Percentiles rank a stretch among this genome's conserved stretches.
phyloP scores from a whole-genome alignment of 306 rosid genomes.

The Gleditsia sinensis region DNA sequence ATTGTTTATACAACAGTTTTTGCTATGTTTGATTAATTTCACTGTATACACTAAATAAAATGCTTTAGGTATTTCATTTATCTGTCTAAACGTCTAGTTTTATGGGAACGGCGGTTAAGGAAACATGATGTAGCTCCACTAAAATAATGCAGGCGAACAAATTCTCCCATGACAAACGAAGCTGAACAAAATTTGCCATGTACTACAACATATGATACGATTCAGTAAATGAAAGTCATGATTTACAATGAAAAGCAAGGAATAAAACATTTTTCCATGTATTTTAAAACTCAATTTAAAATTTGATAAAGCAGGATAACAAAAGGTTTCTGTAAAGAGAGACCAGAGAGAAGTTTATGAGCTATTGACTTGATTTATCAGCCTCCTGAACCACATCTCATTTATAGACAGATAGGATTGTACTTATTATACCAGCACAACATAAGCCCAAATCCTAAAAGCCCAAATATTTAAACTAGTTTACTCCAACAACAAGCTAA shows the following conservation, averaged over 20 bases:
- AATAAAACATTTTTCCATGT: background rate
- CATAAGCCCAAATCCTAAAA: background rate
- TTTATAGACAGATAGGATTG: no score
- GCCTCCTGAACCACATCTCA: no score
- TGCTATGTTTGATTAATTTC: background rate
- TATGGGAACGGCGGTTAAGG: slow-evolving; percentile 1
- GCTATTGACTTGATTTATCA: no score
- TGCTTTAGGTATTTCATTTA: slow-evolving; percentile 7
- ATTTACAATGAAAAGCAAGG: background rate
- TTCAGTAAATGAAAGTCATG: slow-evolving; percentile 6
- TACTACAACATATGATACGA: background rate
- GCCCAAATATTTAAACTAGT: background rate
- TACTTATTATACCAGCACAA: no score
- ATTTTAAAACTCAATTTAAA: slow-evolving; percentile 23
- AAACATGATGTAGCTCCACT: background rate
- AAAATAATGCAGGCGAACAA: background rate
- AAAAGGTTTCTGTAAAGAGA: no score
- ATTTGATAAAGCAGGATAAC: slow-evolving; percentile 4
- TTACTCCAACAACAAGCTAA: slow-evolving; percentile 7
- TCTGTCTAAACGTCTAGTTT: background rate
- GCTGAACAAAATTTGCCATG: slow-evolving; percentile 2
- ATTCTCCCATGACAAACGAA: background rate
- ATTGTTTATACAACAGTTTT: background rate
- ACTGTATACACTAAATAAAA: slow-evolving; percentile 8
- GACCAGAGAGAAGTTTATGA: no score